Evolutionary conservation across 495 filamentous ascomycete species (phyloP), one percentile per base, ranked within the genome.

Genomic region (Filosporella fistucella): DNA sequence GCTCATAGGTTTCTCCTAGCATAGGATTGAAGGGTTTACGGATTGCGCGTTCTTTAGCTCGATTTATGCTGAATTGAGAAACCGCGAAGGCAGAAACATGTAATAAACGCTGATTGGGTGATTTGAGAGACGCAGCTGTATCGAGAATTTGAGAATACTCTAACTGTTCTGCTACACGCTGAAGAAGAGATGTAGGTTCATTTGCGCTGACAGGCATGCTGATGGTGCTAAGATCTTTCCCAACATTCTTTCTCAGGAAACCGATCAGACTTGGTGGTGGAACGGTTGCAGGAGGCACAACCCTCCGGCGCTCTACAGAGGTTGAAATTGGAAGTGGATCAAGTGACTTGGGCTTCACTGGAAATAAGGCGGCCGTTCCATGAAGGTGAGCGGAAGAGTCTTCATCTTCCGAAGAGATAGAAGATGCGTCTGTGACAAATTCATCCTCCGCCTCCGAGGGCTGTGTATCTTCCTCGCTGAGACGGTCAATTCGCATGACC

Each of bases 21-120:
- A 98, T 88, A 28, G 93, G 94, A 60, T 96, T 98, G 73, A 97
- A 98, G 0, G 93, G 93, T 67, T 98, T 98, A 54, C 93, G 86
- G 56, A 96, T 88, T 17, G 94, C 84, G 11, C 93, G 85, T 58
- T 97, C 93, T 55, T 87, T 88, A 49, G 86, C 82, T 13, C 93
- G 80, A 49, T 75, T 76, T 65, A 76, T 83, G 26, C 88, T 90
- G 49, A 96, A 82, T 48, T 79, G 71, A 18, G 89, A 90, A 17
- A 97, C 68, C 25, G 94, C 91, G 64, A 96, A 98, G 2, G 91
- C 91, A 0, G 91, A 83, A 26, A 98, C 78, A 60, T 85, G 85
- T 42, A 94, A 72, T 13, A 97, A 68, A 4, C 89, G 82, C 46
- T 93, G 86, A 16, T 72, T 71, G 4, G 74, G 68, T 13, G 79